Percentiles rank a stretch among this genome's conserved stretches.
These are phyloP conservation scores for Neurospora intermedia DNA, from an alignment of 495 filamentous ascomycete species.

Conservation along the genomic window DNA sequence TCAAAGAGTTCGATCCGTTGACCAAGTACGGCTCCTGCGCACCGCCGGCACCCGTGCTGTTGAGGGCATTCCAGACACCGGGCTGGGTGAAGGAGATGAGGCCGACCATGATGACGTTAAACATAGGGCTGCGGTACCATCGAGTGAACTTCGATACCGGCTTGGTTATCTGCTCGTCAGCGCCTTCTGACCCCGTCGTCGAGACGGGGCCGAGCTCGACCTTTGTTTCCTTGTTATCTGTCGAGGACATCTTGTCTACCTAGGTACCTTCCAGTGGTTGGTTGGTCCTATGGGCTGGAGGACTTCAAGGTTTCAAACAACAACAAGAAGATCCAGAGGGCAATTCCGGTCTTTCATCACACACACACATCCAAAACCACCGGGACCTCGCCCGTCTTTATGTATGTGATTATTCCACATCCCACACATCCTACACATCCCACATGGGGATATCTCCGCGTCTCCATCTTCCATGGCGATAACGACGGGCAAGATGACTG, in stretches of 20 bases:
- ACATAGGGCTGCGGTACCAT: constrained; percentile 43
- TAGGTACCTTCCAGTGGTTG: neutral
- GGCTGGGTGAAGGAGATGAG: constrained; percentile 47
- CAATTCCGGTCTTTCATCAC: neutral
- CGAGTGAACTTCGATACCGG: constrained; percentile 23
- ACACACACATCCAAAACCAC: neutral
- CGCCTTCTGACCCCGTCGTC: constrained; percentile 1
- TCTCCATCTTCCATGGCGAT: neutral
- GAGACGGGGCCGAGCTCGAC: constrained; percentile 4
- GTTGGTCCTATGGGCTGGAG: neutral
- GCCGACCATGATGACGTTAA: constrained; percentile 46
- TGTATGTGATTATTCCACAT: neutral
- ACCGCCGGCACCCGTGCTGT: constrained; percentile 47
- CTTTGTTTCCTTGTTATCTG: constrained; percentile 7
- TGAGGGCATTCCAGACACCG: constrained; percentile 51
- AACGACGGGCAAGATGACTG: neutral
- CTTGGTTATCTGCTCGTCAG: constrained; percentile 10
- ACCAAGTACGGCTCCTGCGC: constrained; percentile 44
- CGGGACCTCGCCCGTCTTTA: neutral
- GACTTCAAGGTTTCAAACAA: neutral
- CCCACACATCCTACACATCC: too few species aligned
- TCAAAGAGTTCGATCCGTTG: constrained; percentile 48
- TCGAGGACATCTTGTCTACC: constrained; percentile 13
- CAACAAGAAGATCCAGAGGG: neutral
- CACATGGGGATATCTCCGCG: neutral